Percentiles rank a stretch among this genome's conserved stretches.
phyloP scores from a whole-genome alignment of 208 protist species.

The Trypanosoma melophagium region DNA sequence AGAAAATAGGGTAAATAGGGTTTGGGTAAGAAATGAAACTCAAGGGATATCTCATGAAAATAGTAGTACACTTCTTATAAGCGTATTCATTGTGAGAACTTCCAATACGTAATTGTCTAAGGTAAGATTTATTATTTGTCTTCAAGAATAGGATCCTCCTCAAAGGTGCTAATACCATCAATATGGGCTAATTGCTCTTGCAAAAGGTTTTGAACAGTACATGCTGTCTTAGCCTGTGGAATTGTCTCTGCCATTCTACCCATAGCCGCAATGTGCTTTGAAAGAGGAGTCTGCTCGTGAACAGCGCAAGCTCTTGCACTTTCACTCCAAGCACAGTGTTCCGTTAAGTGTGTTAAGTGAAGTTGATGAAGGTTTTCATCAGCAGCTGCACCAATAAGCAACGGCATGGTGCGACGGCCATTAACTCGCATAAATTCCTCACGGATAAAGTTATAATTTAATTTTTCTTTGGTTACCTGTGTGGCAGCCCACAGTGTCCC shows the following conservation, averaged over 20 bases:
- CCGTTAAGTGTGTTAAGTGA: constrained; percentile 76
- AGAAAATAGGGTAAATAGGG: not conserved
- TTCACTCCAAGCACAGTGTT: constrained; percentile 83
- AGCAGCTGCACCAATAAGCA: constrained; percentile 67
- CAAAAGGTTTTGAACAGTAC: constrained; percentile 68
- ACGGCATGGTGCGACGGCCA: constrained; percentile 76
- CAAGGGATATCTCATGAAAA: too few species aligned
- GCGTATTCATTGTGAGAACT: too few species aligned
- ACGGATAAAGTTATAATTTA: constrained; percentile 74
- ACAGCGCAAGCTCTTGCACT: constrained; percentile 75
- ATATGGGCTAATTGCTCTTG: constrained; percentile 76
- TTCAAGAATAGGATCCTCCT: constrained; percentile 63
- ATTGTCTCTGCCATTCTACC: constrained; percentile 88
- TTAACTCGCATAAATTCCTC: constrained; percentile 91
- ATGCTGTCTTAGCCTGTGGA: constrained; percentile 56
- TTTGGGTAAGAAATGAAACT: too few species aligned
- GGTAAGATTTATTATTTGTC: not conserved
- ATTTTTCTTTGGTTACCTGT: constrained; percentile 79
- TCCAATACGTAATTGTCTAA: too few species aligned
- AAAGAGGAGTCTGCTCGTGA: constrained; percentile 81
- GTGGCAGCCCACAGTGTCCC: constrained; percentile 86
- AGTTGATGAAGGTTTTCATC: constrained; percentile 53
- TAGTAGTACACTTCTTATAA: too few species aligned
- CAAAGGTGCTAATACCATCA: constrained; percentile 81
- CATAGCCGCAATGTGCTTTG: constrained; percentile 82